Evolutionary conservation across 495 filamentous ascomycete species (phyloP).

Genomic region (Letharia lupina): DNA sequence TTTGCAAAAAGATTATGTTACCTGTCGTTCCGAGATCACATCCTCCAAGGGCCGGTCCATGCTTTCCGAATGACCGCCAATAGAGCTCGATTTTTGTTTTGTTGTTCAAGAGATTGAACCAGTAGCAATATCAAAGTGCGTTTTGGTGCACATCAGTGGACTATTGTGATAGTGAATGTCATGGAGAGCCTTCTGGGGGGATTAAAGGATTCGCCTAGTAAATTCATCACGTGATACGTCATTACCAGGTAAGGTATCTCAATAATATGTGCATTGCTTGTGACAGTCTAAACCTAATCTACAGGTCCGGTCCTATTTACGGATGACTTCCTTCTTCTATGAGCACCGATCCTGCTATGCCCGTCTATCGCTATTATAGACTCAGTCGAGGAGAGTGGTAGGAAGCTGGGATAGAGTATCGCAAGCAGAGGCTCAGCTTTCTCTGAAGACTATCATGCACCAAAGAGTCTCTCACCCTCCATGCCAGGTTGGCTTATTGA

Average conservation of each 20-base stretch:
- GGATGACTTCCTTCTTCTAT: not conserved
- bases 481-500: not conserved
- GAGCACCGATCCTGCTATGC: not conserved
- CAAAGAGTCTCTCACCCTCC: not conserved
- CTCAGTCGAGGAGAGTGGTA: not conserved
- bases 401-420: not conserved
- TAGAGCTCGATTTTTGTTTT: not conserved
- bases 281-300: not conserved
- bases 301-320: not conserved
- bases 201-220: not conserved
- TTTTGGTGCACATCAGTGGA: not conserved
- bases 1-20: slow-evolving; percentile 31
- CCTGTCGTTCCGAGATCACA: slow-evolving; percentile 72
- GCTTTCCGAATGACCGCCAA: slow-evolving; percentile 11
- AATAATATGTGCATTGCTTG: not conserved
- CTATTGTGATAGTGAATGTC: not conserved
- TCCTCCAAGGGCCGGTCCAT: slow-evolving; percentile 84
- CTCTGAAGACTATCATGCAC: not conserved
- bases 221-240: not conserved
- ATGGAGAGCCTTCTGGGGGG: no score
- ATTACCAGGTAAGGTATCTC: not conserved
- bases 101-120: not conserved
- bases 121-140: not conserved
- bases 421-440: not conserved
- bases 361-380: not conserved